These are phyloP conservation scores for Paramyrothecium roridum DNA, from an alignment of 2,329 filamentous ascomycete species.

Conservation along the genomic window DNA sequence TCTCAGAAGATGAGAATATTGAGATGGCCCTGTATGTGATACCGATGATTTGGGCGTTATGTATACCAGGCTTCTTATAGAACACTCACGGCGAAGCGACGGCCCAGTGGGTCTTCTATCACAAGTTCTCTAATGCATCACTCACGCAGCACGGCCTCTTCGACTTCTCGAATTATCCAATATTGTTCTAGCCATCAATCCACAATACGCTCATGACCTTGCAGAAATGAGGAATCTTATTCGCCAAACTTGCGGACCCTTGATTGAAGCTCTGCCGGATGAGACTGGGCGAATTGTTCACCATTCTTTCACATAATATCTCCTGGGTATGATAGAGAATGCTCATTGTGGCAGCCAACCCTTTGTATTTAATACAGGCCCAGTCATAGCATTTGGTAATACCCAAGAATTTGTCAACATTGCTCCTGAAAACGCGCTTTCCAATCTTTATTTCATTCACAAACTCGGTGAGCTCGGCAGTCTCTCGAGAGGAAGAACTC, in stretches of 20 bases:
- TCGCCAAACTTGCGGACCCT: conserved; percentile 33
- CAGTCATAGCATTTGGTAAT: no score
- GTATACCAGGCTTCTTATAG: conserved; percentile 33
- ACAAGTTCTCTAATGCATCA: conserved; percentile 35
- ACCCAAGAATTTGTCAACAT: no score
- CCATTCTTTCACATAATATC: conserved; percentile 44
- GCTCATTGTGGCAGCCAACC: no score
- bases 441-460: no score
- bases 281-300: conserved; percentile 41
- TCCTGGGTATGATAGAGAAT: conserved; percentile 15
- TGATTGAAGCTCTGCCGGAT: conserved; percentile 40
- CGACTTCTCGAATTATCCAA: conserved; percentile 37
- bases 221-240: conserved; percentile 30
- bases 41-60: conserved; percentile 16
- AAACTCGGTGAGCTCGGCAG: no score
- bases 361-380: not conserved
- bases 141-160: conserved; percentile 35
- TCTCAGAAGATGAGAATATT: conserved; percentile 16
- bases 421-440: no score
- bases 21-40: conserved; percentile 22
- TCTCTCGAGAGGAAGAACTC: no score
- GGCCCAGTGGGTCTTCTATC: conserved; percentile 24
- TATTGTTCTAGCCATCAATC: conserved; percentile 13
- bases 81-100: conserved; percentile 31
- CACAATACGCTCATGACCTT: conserved; percentile 6